Evolutionary conservation across 305 asterid genomes (phyloP).

Genomic region (Fraxinus latifolia): DNA sequence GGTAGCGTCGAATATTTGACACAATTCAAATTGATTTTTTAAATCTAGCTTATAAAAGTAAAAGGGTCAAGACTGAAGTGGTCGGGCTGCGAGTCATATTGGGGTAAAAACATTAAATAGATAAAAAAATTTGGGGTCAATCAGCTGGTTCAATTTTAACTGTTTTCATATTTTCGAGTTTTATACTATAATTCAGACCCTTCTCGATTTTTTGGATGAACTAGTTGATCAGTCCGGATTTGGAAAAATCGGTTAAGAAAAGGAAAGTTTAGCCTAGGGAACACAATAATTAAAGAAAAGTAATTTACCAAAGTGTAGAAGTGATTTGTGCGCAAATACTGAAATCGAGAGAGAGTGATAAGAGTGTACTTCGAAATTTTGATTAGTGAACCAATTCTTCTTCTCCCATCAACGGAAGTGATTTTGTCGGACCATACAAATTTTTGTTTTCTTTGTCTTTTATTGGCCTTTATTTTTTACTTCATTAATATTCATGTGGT

Average conservation of each 20-base stretch:
- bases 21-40: neutral
- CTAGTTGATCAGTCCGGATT: neutral
- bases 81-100: neutral
- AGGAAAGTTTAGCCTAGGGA: neutral
- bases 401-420: neutral
- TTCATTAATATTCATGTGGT: neutral
- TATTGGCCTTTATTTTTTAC: neutral
- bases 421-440: neutral
- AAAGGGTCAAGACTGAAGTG: neutral
- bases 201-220: neutral
- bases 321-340: neutral
- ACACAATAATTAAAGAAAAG: neutral
- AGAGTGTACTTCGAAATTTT: neutral
- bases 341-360: neutral
- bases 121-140: neutral
- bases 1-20: neutral
- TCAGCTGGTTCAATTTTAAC: neutral
- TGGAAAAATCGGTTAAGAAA: neutral
- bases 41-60: neutral
- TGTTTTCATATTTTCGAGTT: neutral
- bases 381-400: neutral
- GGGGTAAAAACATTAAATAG: neutral
- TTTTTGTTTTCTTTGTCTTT: neutral
- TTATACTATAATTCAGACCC: neutral
- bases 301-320: neutral